Conservation (phyloP, 2,329 filamentous ascomycete species). For the Hymenoscyphus fructigenus region DNA sequence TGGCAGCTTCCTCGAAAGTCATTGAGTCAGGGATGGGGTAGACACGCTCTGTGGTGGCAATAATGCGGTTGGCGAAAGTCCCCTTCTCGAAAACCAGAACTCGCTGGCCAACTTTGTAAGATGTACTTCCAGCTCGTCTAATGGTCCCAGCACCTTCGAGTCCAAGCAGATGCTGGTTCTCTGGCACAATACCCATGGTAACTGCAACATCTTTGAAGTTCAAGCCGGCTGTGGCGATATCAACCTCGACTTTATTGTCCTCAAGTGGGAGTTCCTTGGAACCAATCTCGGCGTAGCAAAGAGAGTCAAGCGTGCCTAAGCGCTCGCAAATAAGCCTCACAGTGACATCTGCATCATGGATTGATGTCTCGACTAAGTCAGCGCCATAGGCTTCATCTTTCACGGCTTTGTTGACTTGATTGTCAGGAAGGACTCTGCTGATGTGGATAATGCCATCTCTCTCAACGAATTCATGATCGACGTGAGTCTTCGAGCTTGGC, state of each 20-base stretch:
- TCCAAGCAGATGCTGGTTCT: slow-evolving; percentile 18
- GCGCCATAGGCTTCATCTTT: slow-evolving; percentile 6
- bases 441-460: slow-evolving; percentile 29
- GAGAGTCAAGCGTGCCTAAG: slow-evolving; percentile 13
- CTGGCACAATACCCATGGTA: slow-evolving; percentile 27
- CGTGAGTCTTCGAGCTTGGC: not conserved
- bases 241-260: slow-evolving; percentile 16
- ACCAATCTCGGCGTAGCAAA: slow-evolving; percentile 5
- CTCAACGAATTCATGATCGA: slow-evolving; percentile 34
- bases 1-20: slow-evolving; percentile 41
- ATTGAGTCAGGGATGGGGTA: slow-evolving; percentile 40
- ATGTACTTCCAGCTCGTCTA: slow-evolving; percentile 18
- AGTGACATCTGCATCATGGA: slow-evolving; percentile 9
- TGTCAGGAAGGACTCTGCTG: slow-evolving; percentile 30
- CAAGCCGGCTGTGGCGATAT: slow-evolving; percentile 13
- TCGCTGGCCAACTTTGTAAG: slow-evolving; percentile 29
- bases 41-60: slow-evolving; percentile 11
- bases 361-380: slow-evolving; percentile 5
- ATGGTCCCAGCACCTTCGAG: slow-evolving; percentile 35
- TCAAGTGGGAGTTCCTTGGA: not conserved
- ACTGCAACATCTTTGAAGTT: slow-evolving; percentile 25
- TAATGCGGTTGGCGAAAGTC: slow-evolving; percentile 17
- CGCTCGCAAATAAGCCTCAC: slow-evolving; percentile 14
- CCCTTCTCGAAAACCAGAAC: slow-evolving; percentile 17
- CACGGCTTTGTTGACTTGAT: slow-evolving; percentile 22